phyloP scores from a whole-genome alignment of 75 land plant species.

The Picea glauca region DNA sequence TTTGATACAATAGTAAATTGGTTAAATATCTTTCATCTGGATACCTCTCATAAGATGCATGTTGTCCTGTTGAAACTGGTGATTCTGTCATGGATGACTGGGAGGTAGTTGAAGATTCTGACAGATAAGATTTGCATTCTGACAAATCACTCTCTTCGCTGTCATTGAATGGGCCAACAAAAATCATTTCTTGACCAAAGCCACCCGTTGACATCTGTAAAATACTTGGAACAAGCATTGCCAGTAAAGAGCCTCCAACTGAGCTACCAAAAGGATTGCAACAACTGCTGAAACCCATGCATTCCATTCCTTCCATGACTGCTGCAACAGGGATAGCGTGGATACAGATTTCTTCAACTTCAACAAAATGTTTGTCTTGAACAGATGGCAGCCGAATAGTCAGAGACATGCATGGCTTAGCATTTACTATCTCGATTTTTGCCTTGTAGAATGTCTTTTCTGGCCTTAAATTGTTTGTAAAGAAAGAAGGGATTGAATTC shows the following conservation, averaged over 20 bases:
- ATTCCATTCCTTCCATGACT: conserved; percentile 3
- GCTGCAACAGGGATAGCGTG: background rate
- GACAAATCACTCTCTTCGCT: background rate
- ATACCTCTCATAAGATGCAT: background rate
- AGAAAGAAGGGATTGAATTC: background rate
- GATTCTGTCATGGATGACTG: background rate
- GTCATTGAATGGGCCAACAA: conserved; percentile 1
- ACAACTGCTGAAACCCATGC: background rate
- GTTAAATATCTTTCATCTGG: background rate
- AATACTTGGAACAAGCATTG: conserved; percentile 6
- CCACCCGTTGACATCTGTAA: background rate
- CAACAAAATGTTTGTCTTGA: conserved; percentile 2
- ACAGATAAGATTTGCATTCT: conserved; percentile 1
- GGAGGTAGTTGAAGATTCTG: background rate
- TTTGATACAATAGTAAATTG: background rate
- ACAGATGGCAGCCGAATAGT: background rate
- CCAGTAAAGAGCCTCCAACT: conserved; percentile 2
- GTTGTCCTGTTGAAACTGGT: background rate
- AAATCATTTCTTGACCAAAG: background rate
- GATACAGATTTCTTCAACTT: conserved; percentile 1
- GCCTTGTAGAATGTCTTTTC: background rate
- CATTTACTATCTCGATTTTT: conserved; percentile 10
- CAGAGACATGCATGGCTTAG: conserved; percentile 3
- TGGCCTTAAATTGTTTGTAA: background rate
- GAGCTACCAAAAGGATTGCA: background rate